A percentile compares a stretch with the other conserved stretches of the same genome.
These are phyloP conservation scores for Trichoderma virens DNA, from an alignment of 495 filamentous ascomycete species.

Conservation along the genomic window DNA sequence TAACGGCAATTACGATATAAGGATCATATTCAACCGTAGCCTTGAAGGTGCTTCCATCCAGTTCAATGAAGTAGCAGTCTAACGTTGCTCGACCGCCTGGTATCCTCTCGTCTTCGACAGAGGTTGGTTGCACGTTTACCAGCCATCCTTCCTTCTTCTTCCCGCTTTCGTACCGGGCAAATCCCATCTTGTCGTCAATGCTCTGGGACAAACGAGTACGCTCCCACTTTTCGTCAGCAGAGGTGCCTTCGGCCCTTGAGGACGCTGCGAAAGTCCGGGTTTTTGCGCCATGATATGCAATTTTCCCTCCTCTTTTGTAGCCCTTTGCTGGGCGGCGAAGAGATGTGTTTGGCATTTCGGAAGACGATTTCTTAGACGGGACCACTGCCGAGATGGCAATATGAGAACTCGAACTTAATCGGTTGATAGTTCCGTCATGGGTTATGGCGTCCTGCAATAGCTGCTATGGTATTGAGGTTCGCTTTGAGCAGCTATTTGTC, in stretches of 20 bases:
- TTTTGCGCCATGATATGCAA: slow-evolving; percentile 45
- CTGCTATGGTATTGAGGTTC: background rate
- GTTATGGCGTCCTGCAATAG: background rate
- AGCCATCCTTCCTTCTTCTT: slow-evolving; percentile 85
- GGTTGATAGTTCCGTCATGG: background rate
- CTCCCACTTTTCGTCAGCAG: slow-evolving; percentile 77
- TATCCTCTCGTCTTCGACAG: slow-evolving; percentile 74
- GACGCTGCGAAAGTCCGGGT: slow-evolving; percentile 70
- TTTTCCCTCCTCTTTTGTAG: slow-evolving; percentile 44
- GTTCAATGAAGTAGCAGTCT: slow-evolving; percentile 95
- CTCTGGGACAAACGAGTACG: slow-evolving; percentile 71
- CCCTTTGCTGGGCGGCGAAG: slow-evolving; percentile 42
- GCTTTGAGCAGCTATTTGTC: background rate
- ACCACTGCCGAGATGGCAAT: slow-evolving; percentile 2
- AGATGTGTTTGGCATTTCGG: slow-evolving; percentile 40
- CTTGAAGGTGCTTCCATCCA: slow-evolving; percentile 90
- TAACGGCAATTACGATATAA: slow-evolving; percentile 89
- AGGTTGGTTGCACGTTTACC: slow-evolving; percentile 87
- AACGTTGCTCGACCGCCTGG: slow-evolving; percentile 75
- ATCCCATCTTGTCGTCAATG: slow-evolving; percentile 93
- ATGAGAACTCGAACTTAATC: background rate
- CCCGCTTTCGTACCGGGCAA: slow-evolving; percentile 84
- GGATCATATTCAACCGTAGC: slow-evolving; percentile 94
- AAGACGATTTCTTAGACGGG: background rate
- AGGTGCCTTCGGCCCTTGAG: slow-evolving; percentile 74